These are phyloP conservation scores for Sporothrix mexicana DNA, from an alignment of 2,329 filamentous ascomycete species.

Conservation along the genomic window DNA sequence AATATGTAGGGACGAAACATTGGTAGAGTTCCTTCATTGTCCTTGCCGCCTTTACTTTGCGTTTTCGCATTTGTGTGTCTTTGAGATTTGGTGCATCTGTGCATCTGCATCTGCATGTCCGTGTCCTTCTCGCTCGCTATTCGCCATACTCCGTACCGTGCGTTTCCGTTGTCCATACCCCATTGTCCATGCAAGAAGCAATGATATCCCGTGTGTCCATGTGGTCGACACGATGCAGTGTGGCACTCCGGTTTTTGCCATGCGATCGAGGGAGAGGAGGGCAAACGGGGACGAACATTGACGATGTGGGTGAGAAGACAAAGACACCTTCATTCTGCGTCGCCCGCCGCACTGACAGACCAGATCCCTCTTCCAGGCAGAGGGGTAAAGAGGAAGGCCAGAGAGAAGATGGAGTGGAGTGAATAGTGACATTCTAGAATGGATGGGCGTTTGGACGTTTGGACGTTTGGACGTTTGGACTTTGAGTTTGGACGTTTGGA, in stretches of 20 bases:
- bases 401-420: background rate
- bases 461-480: too few species aligned
- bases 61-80: too few species aligned
- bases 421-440: background rate
- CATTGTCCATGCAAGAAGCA: background rate
- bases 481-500: too few species aligned
- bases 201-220: background rate
- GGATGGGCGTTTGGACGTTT: background rate
- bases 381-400: background rate
- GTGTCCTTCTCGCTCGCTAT: background rate
- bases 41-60: too few species aligned
- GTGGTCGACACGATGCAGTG: conserved; percentile 12
- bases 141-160: background rate
- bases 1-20: conserved; percentile 19
- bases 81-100: background rate
- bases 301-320: background rate
- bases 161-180: background rate
- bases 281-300: background rate
- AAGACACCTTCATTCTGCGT: background rate
- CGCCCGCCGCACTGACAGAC: conserved; percentile 5
- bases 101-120: background rate
- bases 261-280: background rate
- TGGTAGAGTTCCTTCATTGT: background rate
- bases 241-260: conserved; percentile 10
- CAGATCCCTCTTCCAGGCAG: conserved; percentile 8